Evolutionary conservation across 1,139 yeast genomes (phyloP).

Genomic region (Debaryomycetaceae sp.): DNA sequence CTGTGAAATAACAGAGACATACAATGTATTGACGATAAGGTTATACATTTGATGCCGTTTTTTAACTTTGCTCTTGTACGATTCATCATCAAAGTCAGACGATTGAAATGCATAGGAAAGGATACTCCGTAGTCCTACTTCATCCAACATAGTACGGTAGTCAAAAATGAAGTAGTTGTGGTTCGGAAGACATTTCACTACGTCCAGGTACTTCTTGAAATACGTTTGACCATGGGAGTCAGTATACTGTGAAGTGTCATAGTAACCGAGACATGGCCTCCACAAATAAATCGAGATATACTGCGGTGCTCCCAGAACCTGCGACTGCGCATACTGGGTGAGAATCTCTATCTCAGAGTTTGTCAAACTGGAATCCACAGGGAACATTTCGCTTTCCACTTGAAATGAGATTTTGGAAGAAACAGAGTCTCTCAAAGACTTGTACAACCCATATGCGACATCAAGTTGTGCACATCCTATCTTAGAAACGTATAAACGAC

Average conservation of each 20-base stretch:
- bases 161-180: conserved; percentile 33
- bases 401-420: conserved; percentile 15
- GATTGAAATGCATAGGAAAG: conserved; percentile 45
- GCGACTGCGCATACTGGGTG: conserved; percentile 43
- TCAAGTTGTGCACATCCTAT: conserved; percentile 50
- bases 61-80: conserved; percentile 17
- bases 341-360: conserved; percentile 50
- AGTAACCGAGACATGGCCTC: conserved; percentile 48
- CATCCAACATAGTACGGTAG: conserved; percentile 39
- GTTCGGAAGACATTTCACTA: conserved; percentile 18
- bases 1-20: conserved; percentile 24
- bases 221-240: conserved; percentile 12
- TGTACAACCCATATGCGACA: conserved; percentile 50
- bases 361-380: conserved; percentile 39
- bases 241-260: conserved; percentile 20
- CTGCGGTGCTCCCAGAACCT: conserved; percentile 53
- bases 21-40: conserved; percentile 23
- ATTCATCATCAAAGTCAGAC: conserved; percentile 14
- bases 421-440: conserved; percentile 40
- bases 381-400: conserved; percentile 15
- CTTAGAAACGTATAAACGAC: conserved; percentile 30
- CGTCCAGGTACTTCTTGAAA: conserved; percentile 15
- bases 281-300: conserved; percentile 40
- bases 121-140: conserved; percentile 41
- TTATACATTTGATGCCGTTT: conserved; percentile 16